These are phyloP conservation scores for Fusarium torreyae DNA, from an alignment of 2,329 filamentous ascomycete genomes.

Conservation along the genomic window DNA sequence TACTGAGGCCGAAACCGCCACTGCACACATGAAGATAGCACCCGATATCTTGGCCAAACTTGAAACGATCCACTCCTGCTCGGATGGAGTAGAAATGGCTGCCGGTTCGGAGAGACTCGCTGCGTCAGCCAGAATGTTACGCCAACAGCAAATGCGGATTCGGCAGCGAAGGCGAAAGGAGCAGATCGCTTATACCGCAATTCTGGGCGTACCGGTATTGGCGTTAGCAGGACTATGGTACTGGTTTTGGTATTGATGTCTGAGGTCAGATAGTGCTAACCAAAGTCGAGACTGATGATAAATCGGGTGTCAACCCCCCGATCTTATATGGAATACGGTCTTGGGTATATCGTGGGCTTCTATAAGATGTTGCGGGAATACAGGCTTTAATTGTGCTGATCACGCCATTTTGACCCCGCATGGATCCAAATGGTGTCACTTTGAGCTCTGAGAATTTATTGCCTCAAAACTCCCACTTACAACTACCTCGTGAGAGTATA, in stretches of 20 bases:
- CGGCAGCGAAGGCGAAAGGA: neutral
- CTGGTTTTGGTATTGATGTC: neutral
- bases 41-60: neutral
- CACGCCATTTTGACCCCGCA: constrained; percentile 37
- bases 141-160: neutral
- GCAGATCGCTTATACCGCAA: neutral
- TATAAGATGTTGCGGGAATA: neutral
- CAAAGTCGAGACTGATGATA: too few species aligned
- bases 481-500: neutral
- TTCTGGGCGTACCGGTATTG: neutral
- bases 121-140: constrained; percentile 6
- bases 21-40: neutral
- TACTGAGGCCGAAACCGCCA: neutral
- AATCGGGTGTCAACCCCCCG: neutral
- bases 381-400: neutral
- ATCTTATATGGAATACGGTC: neutral
- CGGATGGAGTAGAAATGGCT: neutral
- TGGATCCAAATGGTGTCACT: constrained; percentile 8
- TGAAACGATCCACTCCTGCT: neutral
- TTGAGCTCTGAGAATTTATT: constrained; percentile 6
- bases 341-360: constrained; percentile 19
- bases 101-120: constrained; percentile 10
- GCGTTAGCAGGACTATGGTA: neutral
- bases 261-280: fast-evolving
- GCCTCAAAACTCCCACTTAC: neutral